These are phyloP conservation scores for Annulohypoxylon moriforme DNA, from an alignment of 495 filamentous ascomycete species.

Conservation along the genomic window DNA sequence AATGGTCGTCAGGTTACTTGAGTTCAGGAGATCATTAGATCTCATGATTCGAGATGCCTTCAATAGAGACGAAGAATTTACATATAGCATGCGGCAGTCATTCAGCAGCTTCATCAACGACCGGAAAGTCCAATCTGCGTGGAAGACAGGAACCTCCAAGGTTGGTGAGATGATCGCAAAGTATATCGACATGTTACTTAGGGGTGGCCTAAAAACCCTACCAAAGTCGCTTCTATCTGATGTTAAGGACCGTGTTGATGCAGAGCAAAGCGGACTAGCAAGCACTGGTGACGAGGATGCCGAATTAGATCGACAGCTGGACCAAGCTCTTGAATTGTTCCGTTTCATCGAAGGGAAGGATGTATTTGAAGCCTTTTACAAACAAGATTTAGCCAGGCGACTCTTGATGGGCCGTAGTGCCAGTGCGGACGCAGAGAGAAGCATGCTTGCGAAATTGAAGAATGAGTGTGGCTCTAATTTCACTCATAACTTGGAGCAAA, in stretches of 20 bases:
- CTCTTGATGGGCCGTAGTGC: conserved; percentile 91
- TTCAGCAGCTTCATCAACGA: conserved; percentile 94
- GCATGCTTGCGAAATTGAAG: conserved; percentile 91
- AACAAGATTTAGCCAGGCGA: conserved; percentile 90
- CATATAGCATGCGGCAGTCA: conserved; percentile 80
- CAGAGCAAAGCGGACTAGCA: conserved; percentile 65
- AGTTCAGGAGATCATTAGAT: conserved; percentile 85
- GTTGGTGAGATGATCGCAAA: conserved; percentile 99
- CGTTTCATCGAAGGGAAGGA: conserved; percentile 97
- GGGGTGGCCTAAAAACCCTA: conserved; percentile 85
- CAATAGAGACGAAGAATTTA: conserved; percentile 75
- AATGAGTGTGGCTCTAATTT: conserved; percentile 93
- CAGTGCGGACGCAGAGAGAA: conserved; percentile 92
- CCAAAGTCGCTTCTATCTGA: conserved; percentile 67
- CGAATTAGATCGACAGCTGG: conserved; percentile 88
- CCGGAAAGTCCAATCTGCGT: conserved; percentile 72
- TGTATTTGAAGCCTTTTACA: conserved; percentile 98
- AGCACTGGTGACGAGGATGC: conserved; percentile 83
- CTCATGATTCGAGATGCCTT: conserved; percentile 78
- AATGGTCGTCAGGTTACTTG: conserved; percentile 87
- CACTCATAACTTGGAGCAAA: conserved; percentile 95
- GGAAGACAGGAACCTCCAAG: conserved; percentile 86
- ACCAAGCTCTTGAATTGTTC: conserved; percentile 92
- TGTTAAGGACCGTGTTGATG: conserved; percentile 59
- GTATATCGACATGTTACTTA: conserved; percentile 90